Percentiles rank a stretch among this genome's conserved stretches.
Evolutionary conservation across 2,329 filamentous ascomycete genomes (phyloP).

Genomic region (Fusarium albosuccineum): DNA sequence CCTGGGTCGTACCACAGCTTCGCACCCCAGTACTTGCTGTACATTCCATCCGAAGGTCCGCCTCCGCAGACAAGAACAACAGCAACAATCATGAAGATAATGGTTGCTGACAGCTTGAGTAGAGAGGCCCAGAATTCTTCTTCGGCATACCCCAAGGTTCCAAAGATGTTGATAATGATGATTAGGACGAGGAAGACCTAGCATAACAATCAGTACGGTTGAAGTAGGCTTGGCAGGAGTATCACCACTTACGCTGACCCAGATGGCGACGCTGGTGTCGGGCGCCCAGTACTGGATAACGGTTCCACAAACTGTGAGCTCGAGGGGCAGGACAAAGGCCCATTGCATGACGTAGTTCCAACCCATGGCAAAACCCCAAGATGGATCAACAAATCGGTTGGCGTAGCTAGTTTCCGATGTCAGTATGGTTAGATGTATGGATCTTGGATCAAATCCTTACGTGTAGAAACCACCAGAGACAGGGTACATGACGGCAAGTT

Average conservation of each 20-base stretch:
- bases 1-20: constrained; percentile 64
- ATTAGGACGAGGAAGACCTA: constrained; percentile 65
- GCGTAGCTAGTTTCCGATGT: constrained; percentile 54
- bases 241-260: constrained; percentile 59
- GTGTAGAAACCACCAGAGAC: constrained; percentile 71
- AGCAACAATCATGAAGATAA: constrained; percentile 74
- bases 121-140: constrained; percentile 72
- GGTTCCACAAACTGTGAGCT: constrained; percentile 63
- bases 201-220: not conserved
- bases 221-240: fast-evolving
- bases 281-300: constrained; percentile 63
- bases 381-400: constrained; percentile 68
- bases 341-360: constrained; percentile 63
- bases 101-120: constrained; percentile 69
- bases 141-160: constrained; percentile 67
- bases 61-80: constrained; percentile 71
- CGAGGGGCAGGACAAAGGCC: constrained; percentile 61
- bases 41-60: constrained; percentile 63
- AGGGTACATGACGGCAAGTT: constrained; percentile 55
- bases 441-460: constrained; percentile 19
- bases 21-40: constrained; percentile 62
- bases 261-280: constrained; percentile 61
- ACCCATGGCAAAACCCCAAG: constrained; percentile 60
- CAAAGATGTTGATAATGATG: constrained; percentile 68
- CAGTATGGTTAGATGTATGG: not conserved